Percentiles rank a stretch among this genome's conserved stretches.
phyloP scores from a whole-genome alignment of 2,329 filamentous ascomycete species.

The Colletotrichum paranaense region DNA sequence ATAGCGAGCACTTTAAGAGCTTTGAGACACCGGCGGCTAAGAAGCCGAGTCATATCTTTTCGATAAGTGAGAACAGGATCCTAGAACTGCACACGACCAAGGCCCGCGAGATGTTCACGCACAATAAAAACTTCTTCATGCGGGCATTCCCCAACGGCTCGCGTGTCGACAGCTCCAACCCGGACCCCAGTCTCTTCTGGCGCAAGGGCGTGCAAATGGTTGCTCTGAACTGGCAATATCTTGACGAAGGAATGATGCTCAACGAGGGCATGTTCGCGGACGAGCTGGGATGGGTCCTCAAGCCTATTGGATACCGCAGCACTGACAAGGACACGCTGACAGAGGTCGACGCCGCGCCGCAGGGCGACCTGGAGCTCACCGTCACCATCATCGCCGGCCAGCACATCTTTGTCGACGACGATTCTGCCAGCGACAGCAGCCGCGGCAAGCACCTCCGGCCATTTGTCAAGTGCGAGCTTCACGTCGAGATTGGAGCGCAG shows the following conservation, averaged over 20 bases:
- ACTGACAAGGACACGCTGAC: constrained; percentile 51
- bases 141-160: constrained; percentile 87
- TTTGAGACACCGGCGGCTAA: constrained; percentile 74
- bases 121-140: constrained; percentile 91
- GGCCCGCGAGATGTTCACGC: constrained; percentile 81
- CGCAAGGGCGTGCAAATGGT: constrained; percentile 96
- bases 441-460: constrained; percentile 66
- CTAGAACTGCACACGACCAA: constrained; percentile 66
- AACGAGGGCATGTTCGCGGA: constrained; percentile 98
- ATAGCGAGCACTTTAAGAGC: constrained; percentile 82
- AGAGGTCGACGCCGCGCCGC: constrained; percentile 58
- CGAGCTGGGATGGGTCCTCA: constrained; percentile 85
- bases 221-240: constrained; percentile 96
- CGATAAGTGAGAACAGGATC: constrained; percentile 86
- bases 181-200: constrained; percentile 93
- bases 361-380: constrained; percentile 71
- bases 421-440: constrained; percentile 42
- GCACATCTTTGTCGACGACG: constrained; percentile 71
- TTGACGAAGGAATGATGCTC: constrained; percentile 94
- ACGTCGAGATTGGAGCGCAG: constrained; percentile 73
- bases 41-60: constrained; percentile 80
- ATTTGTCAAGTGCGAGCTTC: constrained; percentile 82
- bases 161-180: constrained; percentile 90
- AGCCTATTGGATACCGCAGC: constrained; percentile 79
- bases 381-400: constrained; percentile 84